phyloP scores from a whole-genome alignment of 768 basidiomycete species.

The Auricularia sp. region DNA sequence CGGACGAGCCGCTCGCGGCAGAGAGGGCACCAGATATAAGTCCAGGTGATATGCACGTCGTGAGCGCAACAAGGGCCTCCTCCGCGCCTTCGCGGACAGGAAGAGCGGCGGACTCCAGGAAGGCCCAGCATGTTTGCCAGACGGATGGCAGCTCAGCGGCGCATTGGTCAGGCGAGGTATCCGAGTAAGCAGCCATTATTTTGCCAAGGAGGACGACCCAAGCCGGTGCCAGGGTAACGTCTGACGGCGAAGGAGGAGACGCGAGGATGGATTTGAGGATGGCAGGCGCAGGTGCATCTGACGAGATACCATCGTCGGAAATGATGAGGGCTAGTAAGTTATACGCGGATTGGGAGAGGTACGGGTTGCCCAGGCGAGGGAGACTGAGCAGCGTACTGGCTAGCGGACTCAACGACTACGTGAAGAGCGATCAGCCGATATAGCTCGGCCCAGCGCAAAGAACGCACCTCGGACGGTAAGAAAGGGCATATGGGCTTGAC shows the following conservation, averaged over 20 bases:
- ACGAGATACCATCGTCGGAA: constrained; percentile 35
- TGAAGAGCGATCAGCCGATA: not conserved
- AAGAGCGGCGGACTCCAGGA: constrained; percentile 61
- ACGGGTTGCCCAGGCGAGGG: constrained; percentile 80
- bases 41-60: constrained; percentile 59
- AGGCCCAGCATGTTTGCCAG: constrained; percentile 70
- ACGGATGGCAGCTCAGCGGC: constrained; percentile 47
- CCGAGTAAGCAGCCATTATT: constrained; percentile 56
- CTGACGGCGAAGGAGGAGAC: constrained; percentile 61
- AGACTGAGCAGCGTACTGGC: constrained; percentile 65
- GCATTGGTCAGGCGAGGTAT: constrained; percentile 39
- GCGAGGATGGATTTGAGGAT: constrained; percentile 61
- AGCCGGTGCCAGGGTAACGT: constrained; percentile 54
- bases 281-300: constrained; percentile 36
- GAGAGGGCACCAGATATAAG: constrained; percentile 36
- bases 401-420: constrained; percentile 61
- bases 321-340: constrained; percentile 79
- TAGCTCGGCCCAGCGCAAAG: constrained; percentile 22
- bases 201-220: constrained; percentile 75
- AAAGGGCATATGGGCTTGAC: constrained; percentile 47
- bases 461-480: constrained; percentile 49
- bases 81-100: constrained; percentile 54
- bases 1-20: constrained; percentile 34
- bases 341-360: constrained; percentile 82
- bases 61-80: constrained; percentile 45